Evolutionary conservation across 345 rosid species (phyloP), one percentile per base, ranked within the genome.

Genomic region (Alliaria petiolata): DNA sequence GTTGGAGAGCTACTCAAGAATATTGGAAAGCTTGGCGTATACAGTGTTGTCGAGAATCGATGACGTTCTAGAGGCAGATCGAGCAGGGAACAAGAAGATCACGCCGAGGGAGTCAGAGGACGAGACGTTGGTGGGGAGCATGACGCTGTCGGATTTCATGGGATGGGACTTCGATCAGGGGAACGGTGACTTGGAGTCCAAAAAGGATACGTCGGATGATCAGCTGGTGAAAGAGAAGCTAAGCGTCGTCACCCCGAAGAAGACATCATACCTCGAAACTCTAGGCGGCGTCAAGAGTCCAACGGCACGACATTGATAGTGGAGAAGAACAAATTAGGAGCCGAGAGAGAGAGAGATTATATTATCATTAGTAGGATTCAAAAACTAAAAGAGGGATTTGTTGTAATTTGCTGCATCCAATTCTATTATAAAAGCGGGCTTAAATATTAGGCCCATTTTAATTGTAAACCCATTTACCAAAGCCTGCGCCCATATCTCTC

Each of bases 1-100:
- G 58, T 77, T 91, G 4, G 99, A 95, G 79, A 95, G 98, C 78
- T 93, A 93, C 75, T 93, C 98, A 13, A 83, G 98, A 69, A 81
- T 91, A 69, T 75, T 93, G 8, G 99, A 89, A 77, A 95, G 93
- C 89, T 87, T 95, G 86, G 97, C 96, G 55, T 86, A 75, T 70
- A 89, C 93, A 0, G 90, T 91, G 10, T 46, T 88, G 69, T 95
- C 97, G 0, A 77, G 97, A 60, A 95, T 95, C 0, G 91, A 89
- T 51, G 99, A 95, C 51, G 97, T 91, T 30, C 81, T 89, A 9
- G 80, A 76, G 56, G 90, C 93, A 3, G 97, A 95, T 67, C 62
- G 72, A 36, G 76, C 76, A 2, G 65, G 64, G 3, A 84, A 43
- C 76, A 89, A 87, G 71, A 85, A 80, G 47, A 84, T 52, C 61